Percentiles rank a stretch among this genome's conserved stretches.
These are phyloP conservation scores for Apiotrichum mycotoxinovorans DNA, from an alignment of 1,284 basidiomycete genomes.

Conservation along the genomic window DNA sequence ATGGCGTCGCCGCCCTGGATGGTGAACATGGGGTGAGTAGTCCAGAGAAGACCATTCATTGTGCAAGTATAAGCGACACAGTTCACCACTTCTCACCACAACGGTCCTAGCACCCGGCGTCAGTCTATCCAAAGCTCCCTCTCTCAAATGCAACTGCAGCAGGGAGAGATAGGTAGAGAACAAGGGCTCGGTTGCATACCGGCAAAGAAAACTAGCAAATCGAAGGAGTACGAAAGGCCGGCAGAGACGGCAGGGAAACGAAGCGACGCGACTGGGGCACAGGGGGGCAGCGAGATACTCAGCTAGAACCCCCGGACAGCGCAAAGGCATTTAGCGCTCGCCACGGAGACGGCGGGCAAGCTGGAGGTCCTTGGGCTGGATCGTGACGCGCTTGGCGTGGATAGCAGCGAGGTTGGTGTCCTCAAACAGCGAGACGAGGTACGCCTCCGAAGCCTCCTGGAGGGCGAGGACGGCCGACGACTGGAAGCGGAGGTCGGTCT, in stretches of 20 bases:
- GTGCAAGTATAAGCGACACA: no score
- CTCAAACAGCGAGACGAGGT: slow-evolving; percentile 80
- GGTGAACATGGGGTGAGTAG: not conserved
- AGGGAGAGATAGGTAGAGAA: not conserved
- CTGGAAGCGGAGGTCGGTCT: slow-evolving; percentile 90
- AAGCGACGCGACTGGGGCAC: not conserved
- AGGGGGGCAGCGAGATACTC: not conserved
- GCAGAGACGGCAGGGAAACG: not conserved
- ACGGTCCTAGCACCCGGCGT: no score
- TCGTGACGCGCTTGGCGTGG: slow-evolving; percentile 82
- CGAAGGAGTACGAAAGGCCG: slow-evolving; percentile 9
- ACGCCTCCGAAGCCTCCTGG: slow-evolving; percentile 86
- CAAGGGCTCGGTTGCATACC: slow-evolving; percentile 17
- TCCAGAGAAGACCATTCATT: no score
- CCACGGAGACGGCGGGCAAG: slow-evolving; percentile 73
- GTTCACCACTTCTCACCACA: no score
- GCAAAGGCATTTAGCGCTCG: slow-evolving; percentile 59
- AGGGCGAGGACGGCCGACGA: slow-evolving; percentile 85
- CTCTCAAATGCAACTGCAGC: not conserved
- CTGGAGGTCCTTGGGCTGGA: slow-evolving; percentile 74
- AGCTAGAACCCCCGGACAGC: not conserved
- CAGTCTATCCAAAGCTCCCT: no score
- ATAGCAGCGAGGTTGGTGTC: slow-evolving; percentile 81
- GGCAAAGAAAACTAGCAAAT: slow-evolving; percentile 19
- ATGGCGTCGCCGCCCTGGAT: no score